Evolutionary conservation across 352 stramenopile genomes (phyloP).

Genomic region (Globisporangium cylindrosporum): DNA sequence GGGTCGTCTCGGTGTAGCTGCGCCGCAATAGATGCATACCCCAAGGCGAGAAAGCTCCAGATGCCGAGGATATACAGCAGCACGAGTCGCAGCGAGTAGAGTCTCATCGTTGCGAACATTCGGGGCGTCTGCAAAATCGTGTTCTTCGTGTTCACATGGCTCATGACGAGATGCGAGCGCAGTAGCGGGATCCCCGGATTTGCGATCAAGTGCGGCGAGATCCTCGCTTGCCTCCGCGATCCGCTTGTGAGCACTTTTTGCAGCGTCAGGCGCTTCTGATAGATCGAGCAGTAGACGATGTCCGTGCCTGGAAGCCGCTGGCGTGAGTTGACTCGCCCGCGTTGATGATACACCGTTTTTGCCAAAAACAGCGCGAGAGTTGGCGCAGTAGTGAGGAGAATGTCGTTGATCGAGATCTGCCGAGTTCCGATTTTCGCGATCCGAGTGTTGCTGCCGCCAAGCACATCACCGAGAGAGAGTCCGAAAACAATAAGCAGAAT

Average conservation of each 20-base stretch:
- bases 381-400: slow-evolving; percentile 25
- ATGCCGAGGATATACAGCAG: slow-evolving; percentile 16
- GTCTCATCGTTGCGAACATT: not conserved
- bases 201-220: not conserved
- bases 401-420: slow-evolving; percentile 19
- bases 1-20: slow-evolving; percentile 8
- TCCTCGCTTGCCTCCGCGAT: slow-evolving; percentile 3
- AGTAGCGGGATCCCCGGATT: slow-evolving; percentile 13
- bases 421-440: slow-evolving; percentile 18
- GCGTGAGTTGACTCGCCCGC: not conserved
- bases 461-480: slow-evolving; percentile 15
- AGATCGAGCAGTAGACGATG: slow-evolving; percentile 20
- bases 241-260: not conserved
- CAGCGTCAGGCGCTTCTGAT: slow-evolving; percentile 20
- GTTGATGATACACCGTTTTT: slow-evolving; percentile 20
- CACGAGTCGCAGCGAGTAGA: not conserved
- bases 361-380: slow-evolving; percentile 24
- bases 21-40: slow-evolving; percentile 14
- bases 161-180: slow-evolving; percentile 15
- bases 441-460: slow-evolving; percentile 9
- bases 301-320: slow-evolving; percentile 7
- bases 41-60: slow-evolving; percentile 16
- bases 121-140: slow-evolving; percentile 10
- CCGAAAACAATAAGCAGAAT: not conserved
- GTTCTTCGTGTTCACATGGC: slow-evolving; percentile 14